Evolutionary conservation across 2,329 filamentous ascomycete species (phyloP), one percentile per base, ranked within the genome.

Genomic region (Penicillium griseofulvum): DNA sequence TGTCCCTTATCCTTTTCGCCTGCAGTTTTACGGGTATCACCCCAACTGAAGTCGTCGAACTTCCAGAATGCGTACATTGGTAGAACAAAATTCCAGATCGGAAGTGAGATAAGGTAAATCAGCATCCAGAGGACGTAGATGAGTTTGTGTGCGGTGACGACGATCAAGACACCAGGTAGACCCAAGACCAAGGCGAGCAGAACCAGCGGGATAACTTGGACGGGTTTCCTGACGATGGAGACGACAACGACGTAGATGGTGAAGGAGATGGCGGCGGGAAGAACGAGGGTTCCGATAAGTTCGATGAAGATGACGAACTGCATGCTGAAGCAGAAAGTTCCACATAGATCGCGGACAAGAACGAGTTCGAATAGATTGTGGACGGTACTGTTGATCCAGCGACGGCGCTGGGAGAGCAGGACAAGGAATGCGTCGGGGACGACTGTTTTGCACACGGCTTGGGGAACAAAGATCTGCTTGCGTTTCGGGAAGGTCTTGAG

Each of bases 241-340:
- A 91, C 89, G 67, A 95, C 85, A 60, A 97, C 86, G 68, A 99
- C 87, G 76, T 99, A 99, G 71, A 97, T 86, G 19, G 94, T 99
- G 74, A 99, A 99, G 4, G 90, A 88, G 71, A 99, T 97, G 63
- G 95, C 95, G 44, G 94, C 95, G 2, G 94, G 94, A 22, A 99
- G 82, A 11, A 99, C 94, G 51, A 99, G 81, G 1, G 95, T 99
- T 66, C 94, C 94, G 52, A 97, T 83, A 52, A 99, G 81, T 76
- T 99, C 94, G 69, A 99, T 89, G 72, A 92, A 96, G 60, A 99
- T 88, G 62, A 99, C 88, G 71, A 99, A 99, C 76, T 99, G 94
- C 94, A 99, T 99, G 75, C 91, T 96, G 81, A 99, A 99, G 81
- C 95, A 99, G 80, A 99, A 99, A 3, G 94, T 99, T 63, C 94